These are phyloP conservation scores for Lichtheimia ramosa DNA, from an alignment of 371 early-diverging fungal species.

Conservation along the genomic window DNA sequence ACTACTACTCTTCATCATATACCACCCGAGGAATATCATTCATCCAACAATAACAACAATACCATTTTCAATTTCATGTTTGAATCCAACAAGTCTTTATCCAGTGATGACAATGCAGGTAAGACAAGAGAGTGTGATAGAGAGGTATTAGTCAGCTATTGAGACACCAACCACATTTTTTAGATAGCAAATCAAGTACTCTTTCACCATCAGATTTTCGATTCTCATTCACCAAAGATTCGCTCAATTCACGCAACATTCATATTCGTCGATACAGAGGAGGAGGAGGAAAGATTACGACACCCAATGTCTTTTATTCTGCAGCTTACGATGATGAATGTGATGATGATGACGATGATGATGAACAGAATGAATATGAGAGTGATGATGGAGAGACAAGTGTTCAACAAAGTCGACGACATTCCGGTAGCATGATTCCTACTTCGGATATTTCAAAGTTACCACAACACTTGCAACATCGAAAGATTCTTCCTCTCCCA, in stretches of 20 bases:
- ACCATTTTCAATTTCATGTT: background rate
- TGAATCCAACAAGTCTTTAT: background rate
- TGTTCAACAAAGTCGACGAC: background rate
- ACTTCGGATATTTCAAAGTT: constrained; percentile 2
- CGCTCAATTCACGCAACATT: constrained; percentile 2
- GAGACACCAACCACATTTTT: no score
- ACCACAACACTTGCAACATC: constrained; percentile 9
- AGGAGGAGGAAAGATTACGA: background rate
- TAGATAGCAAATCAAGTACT: no score
- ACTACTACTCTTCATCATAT: background rate
- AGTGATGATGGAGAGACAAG: constrained; percentile 1
- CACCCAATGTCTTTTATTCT: constrained; percentile 1
- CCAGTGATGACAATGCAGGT: constrained; percentile 3
- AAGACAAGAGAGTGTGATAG: background rate
- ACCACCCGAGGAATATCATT: background rate
- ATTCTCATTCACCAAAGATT: background rate
- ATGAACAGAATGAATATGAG: constrained; percentile 5
- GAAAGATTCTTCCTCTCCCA: constrained; percentile 19
- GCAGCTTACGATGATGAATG: background rate
- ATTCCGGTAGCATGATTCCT: background rate
- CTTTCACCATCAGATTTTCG: no score
- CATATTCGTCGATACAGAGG: background rate
- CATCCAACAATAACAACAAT: background rate
- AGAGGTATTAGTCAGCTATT: no score
- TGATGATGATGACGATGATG: constrained; percentile 4